Evolutionary conservation across 177 flowering plant genomes (phyloP), one percentile per base, ranked within the genome.

Genomic region (Vitis hybrid): DNA sequence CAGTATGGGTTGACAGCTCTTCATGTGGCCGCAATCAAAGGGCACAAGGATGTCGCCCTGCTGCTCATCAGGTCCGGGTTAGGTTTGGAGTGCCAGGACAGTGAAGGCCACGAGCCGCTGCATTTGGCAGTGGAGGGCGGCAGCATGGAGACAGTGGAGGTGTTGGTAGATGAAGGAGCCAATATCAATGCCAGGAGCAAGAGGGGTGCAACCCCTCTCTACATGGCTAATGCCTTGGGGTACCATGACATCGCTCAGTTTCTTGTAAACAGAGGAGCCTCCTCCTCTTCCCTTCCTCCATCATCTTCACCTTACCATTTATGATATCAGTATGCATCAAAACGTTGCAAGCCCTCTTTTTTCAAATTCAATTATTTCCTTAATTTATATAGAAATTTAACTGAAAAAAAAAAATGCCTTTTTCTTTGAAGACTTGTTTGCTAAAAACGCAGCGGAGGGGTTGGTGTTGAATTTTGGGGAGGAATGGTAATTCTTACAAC

Each of bases 111-210:
- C 75, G 75, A 81, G 0, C 84, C 91, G 3, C 68, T 89, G 76
- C 93, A 88, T 78, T 55, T 85, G 79, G 93, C 97, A 0, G 93
- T 89, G 57, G 84, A 81, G 68, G 84, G 91, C 2, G 92, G 93
- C 20, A 68, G 72, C 65, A 3, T 71, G 2, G 91, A 81, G 49
- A 80, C 83, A 0, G 91, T 87, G 5, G 77, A 76, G 71, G 67
- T 72, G 9, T 67, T 91, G 74, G 73, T 89, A 9, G 51, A 66
- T 17, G 68, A 73, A 3, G 93, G 90, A 56, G 92, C 90, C 49
- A 66, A 89, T 71, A 69, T 84, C 11, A 81, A 86, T 74, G 86
- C 84, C 57, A 75, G 59, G 76, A 89, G 51, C 74, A 81, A 70
- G 54, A 83, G 72, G 11, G 89, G 90, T 17, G 83, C 83, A 1